A percentile compares a stretch with the other conserved stretches of the same genome.
Conservation (phyloP, 2,329 filamentous ascomycete species). For the Chrysoporthe puriensis region DNA sequence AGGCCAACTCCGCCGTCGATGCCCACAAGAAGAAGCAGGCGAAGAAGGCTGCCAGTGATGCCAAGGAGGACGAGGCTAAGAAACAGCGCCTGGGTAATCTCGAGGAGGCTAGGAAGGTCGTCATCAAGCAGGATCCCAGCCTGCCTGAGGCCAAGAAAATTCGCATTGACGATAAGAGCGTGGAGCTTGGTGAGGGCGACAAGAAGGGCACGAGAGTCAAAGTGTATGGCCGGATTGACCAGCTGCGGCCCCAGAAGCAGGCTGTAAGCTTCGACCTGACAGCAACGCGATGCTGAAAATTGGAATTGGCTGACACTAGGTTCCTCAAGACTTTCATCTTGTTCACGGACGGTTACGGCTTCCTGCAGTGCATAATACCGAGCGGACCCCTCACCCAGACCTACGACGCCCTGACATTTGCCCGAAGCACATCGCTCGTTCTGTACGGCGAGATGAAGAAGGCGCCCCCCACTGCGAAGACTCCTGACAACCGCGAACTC, state of each 20-base stretch:
- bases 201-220: conserved; percentile 74
- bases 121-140: conserved; percentile 71
- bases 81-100: conserved; percentile 70
- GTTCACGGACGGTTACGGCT: conserved; percentile 81
- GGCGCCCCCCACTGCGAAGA: conserved; percentile 76
- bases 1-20: conserved; percentile 75
- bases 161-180: conserved; percentile 72
- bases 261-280: conserved; percentile 54
- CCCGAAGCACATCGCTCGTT: conserved; percentile 83
- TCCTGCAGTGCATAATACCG: conserved; percentile 81
- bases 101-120: conserved; percentile 81
- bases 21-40: conserved; percentile 82
- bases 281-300: too few species aligned
- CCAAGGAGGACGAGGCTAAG: conserved; percentile 73
- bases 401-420: conserved; percentile 87
- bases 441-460: conserved; percentile 83
- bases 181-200: conserved; percentile 60
- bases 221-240: conserved; percentile 82
- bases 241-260: conserved; percentile 79
- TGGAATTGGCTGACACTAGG: conserved; percentile 10
- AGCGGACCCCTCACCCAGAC: conserved; percentile 81
- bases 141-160: conserved; percentile 77
- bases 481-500: conserved; percentile 83
- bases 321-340: conserved; percentile 66
- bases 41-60: conserved; percentile 74